Conservation (phyloP, 2,329 filamentous ascomycete genomes). For the Penicillium sp. region DNA sequence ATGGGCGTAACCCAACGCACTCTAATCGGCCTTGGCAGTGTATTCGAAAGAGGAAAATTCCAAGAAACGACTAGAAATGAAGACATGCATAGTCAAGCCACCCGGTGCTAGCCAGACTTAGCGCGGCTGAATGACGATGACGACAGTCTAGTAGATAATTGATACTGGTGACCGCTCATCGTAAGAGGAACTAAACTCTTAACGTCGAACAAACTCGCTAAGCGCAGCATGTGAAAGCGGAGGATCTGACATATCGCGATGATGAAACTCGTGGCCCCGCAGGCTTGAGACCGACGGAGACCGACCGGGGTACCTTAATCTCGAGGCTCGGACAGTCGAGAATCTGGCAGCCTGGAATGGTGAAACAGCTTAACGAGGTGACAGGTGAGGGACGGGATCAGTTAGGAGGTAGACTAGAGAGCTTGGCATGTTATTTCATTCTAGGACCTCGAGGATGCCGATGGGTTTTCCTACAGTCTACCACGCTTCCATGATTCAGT, state of each 20-base stretch:
- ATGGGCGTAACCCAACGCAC: neutral
- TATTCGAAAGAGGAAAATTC: neutral
- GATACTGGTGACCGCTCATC: neutral
- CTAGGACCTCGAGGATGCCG: too few relatives aligned
- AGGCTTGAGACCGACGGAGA: conserved; percentile 22
- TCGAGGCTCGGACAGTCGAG: too few relatives aligned
- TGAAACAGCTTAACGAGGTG: too few relatives aligned
- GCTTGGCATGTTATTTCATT: too few relatives aligned
- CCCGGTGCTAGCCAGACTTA: conserved; percentile 15
- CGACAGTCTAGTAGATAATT: neutral
- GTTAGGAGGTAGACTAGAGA: neutral
- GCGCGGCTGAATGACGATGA: conserved; percentile 7
- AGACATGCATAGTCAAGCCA: conserved; percentile 14
- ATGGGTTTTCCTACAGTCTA: too few relatives aligned
- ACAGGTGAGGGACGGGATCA: too few relatives aligned
- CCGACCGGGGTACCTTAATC: conserved; percentile 9
- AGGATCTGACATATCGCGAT: conserved; percentile 7
- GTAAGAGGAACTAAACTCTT: neutral
- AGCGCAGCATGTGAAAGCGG: conserved; percentile 12
- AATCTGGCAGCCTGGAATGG: too few relatives aligned
- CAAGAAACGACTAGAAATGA: neutral
- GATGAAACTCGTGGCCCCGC: conserved; percentile 17
- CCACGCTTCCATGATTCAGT: too few relatives aligned
- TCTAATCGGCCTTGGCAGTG: neutral
- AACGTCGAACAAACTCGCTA: neutral